Base-by-base conservation (phyloP, 495 filamentous ascomycete genomes). In the Tricharina praecox region DNA sequence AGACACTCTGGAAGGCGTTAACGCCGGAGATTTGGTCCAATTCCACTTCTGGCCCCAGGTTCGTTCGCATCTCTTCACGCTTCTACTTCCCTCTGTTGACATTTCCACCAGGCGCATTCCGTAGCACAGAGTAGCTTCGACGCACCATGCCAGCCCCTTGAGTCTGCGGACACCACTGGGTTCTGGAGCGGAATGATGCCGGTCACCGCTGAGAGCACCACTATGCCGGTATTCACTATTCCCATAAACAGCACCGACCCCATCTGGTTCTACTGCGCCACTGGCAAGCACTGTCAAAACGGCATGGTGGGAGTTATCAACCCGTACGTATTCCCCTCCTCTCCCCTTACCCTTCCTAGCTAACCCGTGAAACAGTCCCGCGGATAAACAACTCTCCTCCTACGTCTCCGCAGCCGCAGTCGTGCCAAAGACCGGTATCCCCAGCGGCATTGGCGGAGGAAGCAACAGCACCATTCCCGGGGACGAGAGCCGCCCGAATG, bases 111-210 rank as follows among this genome's bases (percentile, higher is more conserved):
- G 43, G 5, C 15, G 3, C 68, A 70, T 60, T 69, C 67, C 11
- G 53, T 71, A 24, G 65, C 64, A 7, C 66, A 68, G 55, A 66
- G 66, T n/a, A 54, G 58, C 28, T 71, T 70, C 50, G 62, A 55
- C 26, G 34, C 56, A 23, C 68, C 68, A 0, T 71, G 68, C 39
- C 63, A 75, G 54, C 50, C 60, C 9, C 23, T 61, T 15, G 47
- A 53, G 25, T 32, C 28, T 5, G 28, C 28, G 7, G 28, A 13
- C 28, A 32, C 28, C 28, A 32, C 28, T 13, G 76, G 76, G 47
- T 71, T 84, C 60, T 80, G 71, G 65, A 78, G 72, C 13, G 78
- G 79, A 30, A 78, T 75, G 63, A 68, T 76, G 63, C 64, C 71
- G n/a, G 68, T 71, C 8, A 59, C 65, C 13, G 55, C 48, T 11